These are phyloP conservation scores for Claviceps sp. DNA, from an alignment of 2,329 filamentous ascomycete species.

Conservation along the genomic window DNA sequence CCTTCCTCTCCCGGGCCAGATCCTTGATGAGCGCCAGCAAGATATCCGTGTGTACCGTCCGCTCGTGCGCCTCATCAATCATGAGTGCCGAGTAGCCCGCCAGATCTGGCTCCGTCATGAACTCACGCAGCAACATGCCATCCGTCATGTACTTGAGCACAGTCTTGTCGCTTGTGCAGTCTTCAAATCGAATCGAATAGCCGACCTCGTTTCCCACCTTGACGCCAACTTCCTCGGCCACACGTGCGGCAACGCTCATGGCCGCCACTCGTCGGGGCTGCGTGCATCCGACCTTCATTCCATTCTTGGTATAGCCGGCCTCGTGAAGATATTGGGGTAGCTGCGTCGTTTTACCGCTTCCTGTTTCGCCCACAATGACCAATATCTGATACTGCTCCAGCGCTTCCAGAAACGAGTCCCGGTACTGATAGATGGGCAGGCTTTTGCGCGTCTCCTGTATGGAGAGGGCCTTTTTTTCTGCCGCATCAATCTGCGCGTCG, in stretches of 20 bases:
- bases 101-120: slow-evolving; percentile 78
- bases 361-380: slow-evolving; percentile 89
- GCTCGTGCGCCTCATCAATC: slow-evolving; percentile 95
- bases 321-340: slow-evolving; percentile 88
- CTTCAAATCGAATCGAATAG: slow-evolving; percentile 90
- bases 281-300: slow-evolving; percentile 80
- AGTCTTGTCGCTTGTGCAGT: slow-evolving; percentile 82
- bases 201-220: slow-evolving; percentile 87
- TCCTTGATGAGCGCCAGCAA: slow-evolving; percentile 81
- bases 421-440: slow-evolving; percentile 78
- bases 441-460: slow-evolving; percentile 89
- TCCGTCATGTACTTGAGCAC: slow-evolving; percentile 95
- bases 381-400: slow-evolving; percentile 76
- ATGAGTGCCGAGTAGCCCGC: slow-evolving; percentile 76
- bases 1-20: slow-evolving; percentile 66
- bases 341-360: slow-evolving; percentile 91
- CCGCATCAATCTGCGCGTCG: slow-evolving; percentile 71
- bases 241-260: slow-evolving; percentile 94
- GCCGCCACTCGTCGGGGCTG: slow-evolving; percentile 91
- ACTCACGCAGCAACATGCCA: slow-evolving; percentile 82
- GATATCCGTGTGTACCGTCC: slow-evolving; percentile 84
- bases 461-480: slow-evolving; percentile 73
- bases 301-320: slow-evolving; percentile 73
- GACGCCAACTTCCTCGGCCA: slow-evolving; percentile 84
- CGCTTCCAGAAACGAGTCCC: slow-evolving; percentile 75